Base-by-base conservation (phyloP, 306 rosid genomes). In the Geum urbanum region DNA sequence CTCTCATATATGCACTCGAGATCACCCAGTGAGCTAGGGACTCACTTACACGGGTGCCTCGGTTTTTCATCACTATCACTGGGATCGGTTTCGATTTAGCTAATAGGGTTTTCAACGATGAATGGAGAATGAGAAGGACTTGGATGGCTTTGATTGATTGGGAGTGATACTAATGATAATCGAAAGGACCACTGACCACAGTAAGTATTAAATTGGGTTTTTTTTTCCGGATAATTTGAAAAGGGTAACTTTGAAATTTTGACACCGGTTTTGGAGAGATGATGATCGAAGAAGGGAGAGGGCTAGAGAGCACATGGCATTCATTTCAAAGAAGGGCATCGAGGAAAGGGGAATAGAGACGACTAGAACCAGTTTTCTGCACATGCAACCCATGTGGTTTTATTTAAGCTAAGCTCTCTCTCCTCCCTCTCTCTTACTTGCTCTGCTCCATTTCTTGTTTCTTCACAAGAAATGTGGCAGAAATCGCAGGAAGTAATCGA, bases 11-110 rank as follows among this genome's bases (percentile, higher is more conserved):
- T 32, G 37, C 37, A 32, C 37, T 32, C 37, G 37, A 32, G 2
- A 32, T 32, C 37, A 32, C 37, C 37, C 37, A 32, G 37, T 32
- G 37, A 32, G 37, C 37, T 32, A 32, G 37, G 37, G 37, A 52
- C 9, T 8, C 8, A 1, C 46, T 9, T 9, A 20, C 87, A 79
- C 91, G 89, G 66, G 78, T 80, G 85, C 67, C 43, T 22, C 3
- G 24, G 76, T 80, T 78, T 80, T 78, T 81, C 73, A 78, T 84
- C 89, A 56, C 88, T 81, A 41, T 88, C 92, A 74, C 2, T 46
- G 46, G 62, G 41, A 67, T 54, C 63, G 74, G 58, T 50, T 44
- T 69, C 37, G 37, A 32, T 32, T 4, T 32, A 32, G 37, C 37
- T 32, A 32, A 32, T 32, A 32, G 37, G 37, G 37, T 18, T 46